phyloP scores from a whole-genome alignment of 2,329 filamentous ascomycete species.

The Colletotrichum abscissum region DNA sequence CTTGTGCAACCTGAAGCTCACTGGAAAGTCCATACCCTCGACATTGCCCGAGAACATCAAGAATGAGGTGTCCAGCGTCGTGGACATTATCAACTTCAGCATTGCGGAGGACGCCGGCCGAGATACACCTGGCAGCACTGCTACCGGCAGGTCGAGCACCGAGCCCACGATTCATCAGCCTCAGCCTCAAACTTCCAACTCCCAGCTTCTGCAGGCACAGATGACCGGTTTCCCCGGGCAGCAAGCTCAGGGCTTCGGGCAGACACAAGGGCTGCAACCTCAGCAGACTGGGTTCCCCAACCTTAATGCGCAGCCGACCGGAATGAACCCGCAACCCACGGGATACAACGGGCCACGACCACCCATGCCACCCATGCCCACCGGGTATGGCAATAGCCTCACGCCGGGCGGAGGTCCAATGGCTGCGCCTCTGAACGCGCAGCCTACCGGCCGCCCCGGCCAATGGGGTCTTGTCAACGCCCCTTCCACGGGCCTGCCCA shows the following conservation, averaged over 20 bases:
- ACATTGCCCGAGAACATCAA: constrained; percentile 84
- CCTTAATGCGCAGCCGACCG: constrained; percentile 71
- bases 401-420: constrained; percentile 72
- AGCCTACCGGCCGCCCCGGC: constrained; percentile 91
- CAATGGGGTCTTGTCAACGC: constrained; percentile 99
- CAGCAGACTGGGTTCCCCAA: constrained; percentile 79
- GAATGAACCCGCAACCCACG: constrained; percentile 73
- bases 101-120: constrained; percentile 77
- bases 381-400: constrained; percentile 65
- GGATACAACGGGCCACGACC: constrained; percentile 85
- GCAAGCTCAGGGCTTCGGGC: constrained; percentile 67
- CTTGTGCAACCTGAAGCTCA: constrained; percentile 92
- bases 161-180: constrained; percentile 73
- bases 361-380: constrained; percentile 85
- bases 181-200: constrained; percentile 79
- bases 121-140: constrained; percentile 68
- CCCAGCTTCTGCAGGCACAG: constrained; percentile 72
- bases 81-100: constrained; percentile 98
- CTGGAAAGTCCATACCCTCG: constrained; percentile 82
- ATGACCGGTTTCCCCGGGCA: constrained; percentile 76
- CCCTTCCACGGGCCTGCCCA: constrained; percentile 87
- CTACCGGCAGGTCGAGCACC: constrained; percentile 64
- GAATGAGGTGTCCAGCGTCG: constrained; percentile 99
- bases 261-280: constrained; percentile 69
- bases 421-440: constrained; percentile 80